Evolutionary conservation across 805 yeast genomes (phyloP).

Genomic region (Cyberlindnera euphorbiae): DNA sequence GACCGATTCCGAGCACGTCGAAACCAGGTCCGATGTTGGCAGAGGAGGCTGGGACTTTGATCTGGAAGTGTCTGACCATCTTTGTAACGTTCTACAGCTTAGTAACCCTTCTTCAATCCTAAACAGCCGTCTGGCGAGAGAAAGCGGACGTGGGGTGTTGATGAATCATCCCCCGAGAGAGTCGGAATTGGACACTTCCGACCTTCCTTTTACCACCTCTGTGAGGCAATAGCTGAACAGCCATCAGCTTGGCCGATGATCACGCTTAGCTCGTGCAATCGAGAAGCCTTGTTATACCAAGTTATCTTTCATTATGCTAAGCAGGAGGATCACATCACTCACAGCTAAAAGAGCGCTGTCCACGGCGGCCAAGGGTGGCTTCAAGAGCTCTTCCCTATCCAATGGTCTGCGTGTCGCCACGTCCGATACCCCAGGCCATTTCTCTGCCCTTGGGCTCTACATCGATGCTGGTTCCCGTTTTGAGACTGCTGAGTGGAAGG

Average conservation of each 20-base stretch:
- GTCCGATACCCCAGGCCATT: slow-evolving; percentile 84
- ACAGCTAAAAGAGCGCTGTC: slow-evolving; percentile 17
- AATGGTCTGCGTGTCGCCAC: slow-evolving; percentile 85
- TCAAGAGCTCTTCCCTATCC: slow-evolving; percentile 39
- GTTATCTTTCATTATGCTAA: too few species aligned
- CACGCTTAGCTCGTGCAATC: too few species aligned
- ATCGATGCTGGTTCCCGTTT: slow-evolving; percentile 87
- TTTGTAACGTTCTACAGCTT: too few species aligned
- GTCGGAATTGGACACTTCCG: too few species aligned
- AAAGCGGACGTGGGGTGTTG: slow-evolving; percentile 1
- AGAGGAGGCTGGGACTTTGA: slow-evolving; percentile 91
- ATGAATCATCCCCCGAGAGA: slow-evolving; percentile 5
- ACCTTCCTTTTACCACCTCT: too few species aligned
- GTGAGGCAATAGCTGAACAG: too few species aligned
- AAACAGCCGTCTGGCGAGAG: background rate
- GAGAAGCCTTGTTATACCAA: too few species aligned
- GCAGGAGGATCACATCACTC: slow-evolving; percentile 5
- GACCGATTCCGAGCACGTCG: slow-evolving; percentile 92
- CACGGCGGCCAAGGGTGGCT: slow-evolving; percentile 16
- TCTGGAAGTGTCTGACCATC: slow-evolving; percentile 48
- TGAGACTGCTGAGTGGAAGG: slow-evolving; percentile 58
- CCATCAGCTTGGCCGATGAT: too few species aligned
- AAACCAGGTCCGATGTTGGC: slow-evolving; percentile 99
- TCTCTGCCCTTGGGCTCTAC: slow-evolving; percentile 85
- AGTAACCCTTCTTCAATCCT: too few species aligned